phyloP scores from a whole-genome alignment of 2,329 filamentous ascomycete species.

The Aspergillus spinulosporus region DNA sequence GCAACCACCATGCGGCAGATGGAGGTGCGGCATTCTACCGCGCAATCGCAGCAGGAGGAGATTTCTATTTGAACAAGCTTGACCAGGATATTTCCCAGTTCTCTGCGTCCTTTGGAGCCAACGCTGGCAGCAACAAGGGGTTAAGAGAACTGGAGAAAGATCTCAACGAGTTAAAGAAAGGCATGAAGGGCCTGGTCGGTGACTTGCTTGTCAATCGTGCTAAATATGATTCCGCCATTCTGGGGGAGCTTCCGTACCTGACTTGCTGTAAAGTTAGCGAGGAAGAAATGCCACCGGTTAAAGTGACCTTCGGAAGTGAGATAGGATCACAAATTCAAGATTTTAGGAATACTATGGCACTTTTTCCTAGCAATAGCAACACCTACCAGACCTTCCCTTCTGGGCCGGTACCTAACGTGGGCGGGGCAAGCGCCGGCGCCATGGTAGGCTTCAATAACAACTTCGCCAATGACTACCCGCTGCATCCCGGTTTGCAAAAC shows the following conservation, averaged over 20 bases:
- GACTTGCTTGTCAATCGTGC: slow-evolving; percentile 42
- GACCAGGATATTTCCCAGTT: slow-evolving; percentile 28
- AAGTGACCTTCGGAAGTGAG: background rate
- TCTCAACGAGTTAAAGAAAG: slow-evolving; percentile 38
- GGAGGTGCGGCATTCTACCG: slow-evolving; percentile 51
- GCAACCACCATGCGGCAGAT: slow-evolving; percentile 42
- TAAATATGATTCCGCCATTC: slow-evolving; percentile 37
- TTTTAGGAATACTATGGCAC: background rate
- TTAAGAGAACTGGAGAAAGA: slow-evolving; percentile 29
- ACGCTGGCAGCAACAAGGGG: slow-evolving; percentile 25
- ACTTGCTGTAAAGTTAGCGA: slow-evolving; percentile 45
- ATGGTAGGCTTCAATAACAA: background rate
- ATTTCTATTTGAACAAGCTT: slow-evolving; percentile 46
- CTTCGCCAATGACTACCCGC: background rate
- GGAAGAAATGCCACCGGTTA: slow-evolving; percentile 15
- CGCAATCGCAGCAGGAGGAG: slow-evolving; percentile 38
- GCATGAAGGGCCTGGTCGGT: slow-evolving; percentile 36
- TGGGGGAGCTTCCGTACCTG: slow-evolving; percentile 42
- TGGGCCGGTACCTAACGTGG: background rate
- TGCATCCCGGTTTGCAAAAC: background rate
- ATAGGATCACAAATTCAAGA: background rate
- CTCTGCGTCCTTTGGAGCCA: slow-evolving; percentile 29
- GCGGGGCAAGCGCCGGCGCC: background rate
- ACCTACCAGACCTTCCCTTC: background rate
- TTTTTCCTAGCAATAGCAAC: background rate